Conservation (phyloP, 306 rosid genomes). For the Vachellia collinsii region DNA sequence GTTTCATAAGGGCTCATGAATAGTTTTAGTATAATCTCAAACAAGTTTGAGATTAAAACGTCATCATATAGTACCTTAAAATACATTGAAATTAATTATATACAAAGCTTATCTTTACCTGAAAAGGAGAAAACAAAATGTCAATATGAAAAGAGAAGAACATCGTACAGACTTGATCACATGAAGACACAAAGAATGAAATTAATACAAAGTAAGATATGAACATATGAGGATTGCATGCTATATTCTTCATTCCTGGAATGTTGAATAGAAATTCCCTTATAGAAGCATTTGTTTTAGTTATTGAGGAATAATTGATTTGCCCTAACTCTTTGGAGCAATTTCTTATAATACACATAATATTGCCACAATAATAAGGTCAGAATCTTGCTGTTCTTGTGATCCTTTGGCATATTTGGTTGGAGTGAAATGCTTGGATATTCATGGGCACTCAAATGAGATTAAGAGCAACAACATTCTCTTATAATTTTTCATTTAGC, state of each 20-base stretch:
- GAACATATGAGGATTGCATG: background rate
- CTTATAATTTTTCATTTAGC: conserved; percentile 23
- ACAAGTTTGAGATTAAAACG: conserved; percentile 14
- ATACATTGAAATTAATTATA: conserved; percentile 15
- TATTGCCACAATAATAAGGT: background rate
- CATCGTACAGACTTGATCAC: background rate
- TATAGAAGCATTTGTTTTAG: background rate
- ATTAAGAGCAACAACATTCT: conserved; percentile 22
- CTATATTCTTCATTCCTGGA: background rate
- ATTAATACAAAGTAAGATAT: background rate
- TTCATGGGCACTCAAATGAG: conserved; percentile 16
- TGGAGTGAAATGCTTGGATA: background rate
- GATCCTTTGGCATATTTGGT: background rate
- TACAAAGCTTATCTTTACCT: conserved; percentile 16
- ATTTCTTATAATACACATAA: background rate
- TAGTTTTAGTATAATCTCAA: background rate
- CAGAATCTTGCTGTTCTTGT: conserved; percentile 1
- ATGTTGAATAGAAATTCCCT: background rate
- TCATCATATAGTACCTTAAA: background rate
- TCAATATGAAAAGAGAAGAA: conserved; percentile 19
- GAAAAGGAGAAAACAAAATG: conserved; percentile 24
- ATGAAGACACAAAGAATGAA: background rate
- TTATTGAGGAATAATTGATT: background rate
- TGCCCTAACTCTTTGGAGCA: background rate
- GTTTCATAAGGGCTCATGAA: background rate